Base-by-base conservation (phyloP, 306 rosid genomes). In the Heteromeles arbutifolia region DNA sequence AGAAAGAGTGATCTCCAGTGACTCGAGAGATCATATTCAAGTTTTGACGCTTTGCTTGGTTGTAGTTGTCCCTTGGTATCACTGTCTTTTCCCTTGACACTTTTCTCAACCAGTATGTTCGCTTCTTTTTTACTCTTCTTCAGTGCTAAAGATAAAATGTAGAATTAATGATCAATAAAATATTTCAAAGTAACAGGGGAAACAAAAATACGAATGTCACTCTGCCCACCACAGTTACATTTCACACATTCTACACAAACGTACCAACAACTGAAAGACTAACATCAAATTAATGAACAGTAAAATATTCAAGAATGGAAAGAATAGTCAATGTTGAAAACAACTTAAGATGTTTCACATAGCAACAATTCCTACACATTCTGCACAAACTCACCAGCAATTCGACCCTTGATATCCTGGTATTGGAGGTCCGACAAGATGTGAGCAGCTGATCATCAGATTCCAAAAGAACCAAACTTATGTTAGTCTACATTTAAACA, bases 381-480 rank as follows among this genome's bases (percentile, higher is more conserved):
- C 52, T 41, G 37, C 25, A 28, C 26, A 50, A 54, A 74, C 86
- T 84, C 81, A 90, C 97, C 96, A n/a, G 84, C 53, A 54, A 92
- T 79, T 72, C 96, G 90, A 65, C 96, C 97, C 86, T 88, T 92
- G 70, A 88, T 86, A 75, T 95, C 99, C 80, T 92, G 97, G 86
- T 90, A 95, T 84, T 90, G 90, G 45, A 92, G 93, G 76, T 95
- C 99, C 74, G 96, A 78, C 97, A 91, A 90, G 29, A 95, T 89
- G 81, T 85, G 82, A 70, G 84, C 95, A 85, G 96, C 96, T 95
- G 87, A 73, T 74, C 34, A 65, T 78, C 59, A 82, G 4, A 65
- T 82, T 29, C 50, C 14, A 75, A 48, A 83, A 73, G 69, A 77
- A 31, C 18, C 69, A 72, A 73, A 67, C n/a, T 70, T 73, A 52